These are phyloP conservation scores for Annona cherimola DNA, from an alignment of 164 flowering plant species.

Conservation along the genomic window DNA sequence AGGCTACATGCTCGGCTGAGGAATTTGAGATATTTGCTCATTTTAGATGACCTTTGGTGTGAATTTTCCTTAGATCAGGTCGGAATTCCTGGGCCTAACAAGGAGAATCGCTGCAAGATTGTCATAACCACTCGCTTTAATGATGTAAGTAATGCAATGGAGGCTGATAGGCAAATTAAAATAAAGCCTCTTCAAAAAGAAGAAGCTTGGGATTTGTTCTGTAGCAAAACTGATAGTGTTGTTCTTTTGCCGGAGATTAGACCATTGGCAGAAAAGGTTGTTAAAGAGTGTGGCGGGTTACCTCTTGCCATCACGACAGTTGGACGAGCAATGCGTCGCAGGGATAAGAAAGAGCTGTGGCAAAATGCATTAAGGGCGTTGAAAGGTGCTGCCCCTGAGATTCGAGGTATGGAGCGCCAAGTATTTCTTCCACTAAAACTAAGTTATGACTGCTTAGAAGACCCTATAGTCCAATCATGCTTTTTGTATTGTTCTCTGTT, in stretches of 20 bases:
- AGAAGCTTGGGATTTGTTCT: conserved; percentile 5
- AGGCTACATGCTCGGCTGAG: conserved; percentile 3
- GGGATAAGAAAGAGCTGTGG: conserved; percentile 1
- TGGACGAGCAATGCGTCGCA: conserved; percentile 5
- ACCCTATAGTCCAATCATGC: background rate
- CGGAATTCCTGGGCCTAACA: conserved; percentile 7
- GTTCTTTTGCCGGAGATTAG: background rate
- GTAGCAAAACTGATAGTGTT: background rate
- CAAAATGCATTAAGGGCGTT: conserved; percentile 5
- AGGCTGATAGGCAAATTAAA: background rate
- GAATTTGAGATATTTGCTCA: conserved; percentile 15
- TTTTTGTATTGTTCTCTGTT: conserved; percentile 12
- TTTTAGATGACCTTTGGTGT: conserved; percentile 28
- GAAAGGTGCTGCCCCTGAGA: background rate
- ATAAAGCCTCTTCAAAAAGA: background rate
- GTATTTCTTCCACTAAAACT: conserved; percentile 5
- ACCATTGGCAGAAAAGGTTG: background rate
- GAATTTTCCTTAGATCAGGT: conserved; percentile 16
- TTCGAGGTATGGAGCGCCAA: conserved; percentile 8
- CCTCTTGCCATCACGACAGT: conserved; percentile 5
- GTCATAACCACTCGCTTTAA: background rate
- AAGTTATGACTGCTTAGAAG: conserved; percentile 5
- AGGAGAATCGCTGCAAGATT: background rate
- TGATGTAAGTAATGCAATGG: background rate
- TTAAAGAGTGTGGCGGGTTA: conserved; percentile 4